Evolutionary conservation across 2,329 filamentous ascomycete species (phyloP).

Genomic region (Elsinoe australis): DNA sequence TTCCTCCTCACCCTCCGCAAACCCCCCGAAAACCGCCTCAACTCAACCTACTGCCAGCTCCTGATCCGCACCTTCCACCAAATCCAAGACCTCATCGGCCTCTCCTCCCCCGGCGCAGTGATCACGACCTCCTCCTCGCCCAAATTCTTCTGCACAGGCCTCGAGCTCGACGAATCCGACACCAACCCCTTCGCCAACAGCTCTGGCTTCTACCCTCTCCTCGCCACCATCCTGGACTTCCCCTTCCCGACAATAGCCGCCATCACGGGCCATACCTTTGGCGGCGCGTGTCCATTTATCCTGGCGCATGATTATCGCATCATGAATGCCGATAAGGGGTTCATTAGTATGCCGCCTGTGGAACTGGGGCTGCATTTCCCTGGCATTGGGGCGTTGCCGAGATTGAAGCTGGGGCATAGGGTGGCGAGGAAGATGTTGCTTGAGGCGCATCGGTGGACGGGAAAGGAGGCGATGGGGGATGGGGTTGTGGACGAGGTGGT

Average conservation of each 20-base stretch:
- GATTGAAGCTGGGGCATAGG: slow-evolving; percentile 40
- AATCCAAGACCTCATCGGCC: slow-evolving; percentile 39
- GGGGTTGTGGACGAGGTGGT: slow-evolving; percentile 47
- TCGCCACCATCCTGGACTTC: slow-evolving; percentile 32
- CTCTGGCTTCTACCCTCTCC: slow-evolving; percentile 32
- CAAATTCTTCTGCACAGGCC: slow-evolving; percentile 45
- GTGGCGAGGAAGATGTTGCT: slow-evolving; percentile 44
- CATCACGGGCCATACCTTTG: slow-evolving; percentile 44
- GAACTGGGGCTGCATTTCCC: slow-evolving; percentile 50
- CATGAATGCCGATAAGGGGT: slow-evolving; percentile 42
- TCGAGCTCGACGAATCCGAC: slow-evolving; percentile 32
- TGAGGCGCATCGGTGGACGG: slow-evolving; percentile 47
- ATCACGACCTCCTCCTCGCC: slow-evolving; percentile 46
- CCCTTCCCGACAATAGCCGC: slow-evolving; percentile 41
- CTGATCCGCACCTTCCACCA: slow-evolving; percentile 45
- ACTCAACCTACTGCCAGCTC: slow-evolving; percentile 44
- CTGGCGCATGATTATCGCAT: slow-evolving; percentile 43
- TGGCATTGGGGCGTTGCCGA: slow-evolving; percentile 46
- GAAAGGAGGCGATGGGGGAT: slow-evolving; percentile 16
- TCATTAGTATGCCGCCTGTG: slow-evolving; percentile 47
- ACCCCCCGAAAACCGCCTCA: slow-evolving; percentile 45
- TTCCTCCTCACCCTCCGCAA: slow-evolving; percentile 32
- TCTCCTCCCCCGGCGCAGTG: slow-evolving; percentile 45
- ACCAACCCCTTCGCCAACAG: slow-evolving; percentile 31
- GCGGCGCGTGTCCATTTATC: slow-evolving; percentile 43